Percentiles rank a stretch among this genome's conserved stretches.
Conservation (phyloP, 2,329 filamentous ascomycete species). For the Exophiala mesophila region DNA sequence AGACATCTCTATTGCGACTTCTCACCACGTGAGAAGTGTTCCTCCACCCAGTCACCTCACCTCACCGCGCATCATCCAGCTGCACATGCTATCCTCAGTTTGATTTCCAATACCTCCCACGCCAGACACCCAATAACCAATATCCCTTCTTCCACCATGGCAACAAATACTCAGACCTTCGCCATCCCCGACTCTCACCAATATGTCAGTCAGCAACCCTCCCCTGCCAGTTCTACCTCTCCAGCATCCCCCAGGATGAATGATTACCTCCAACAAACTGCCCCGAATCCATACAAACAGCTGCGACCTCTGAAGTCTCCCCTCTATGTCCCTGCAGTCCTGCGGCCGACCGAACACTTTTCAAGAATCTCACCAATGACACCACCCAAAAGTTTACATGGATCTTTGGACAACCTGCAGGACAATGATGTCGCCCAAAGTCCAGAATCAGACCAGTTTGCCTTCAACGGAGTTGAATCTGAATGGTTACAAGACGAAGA, state of each 20-base stretch:
- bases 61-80: not conserved
- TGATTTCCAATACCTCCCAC: not conserved
- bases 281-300: conserved; percentile 46
- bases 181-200: conserved; percentile 21
- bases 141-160: conserved; percentile 20
- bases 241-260: conserved; percentile 47
- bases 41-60: too few species aligned
- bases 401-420: conserved; percentile 48
- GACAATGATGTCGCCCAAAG: conserved; percentile 31
- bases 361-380: conserved; percentile 41
- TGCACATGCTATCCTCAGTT: not conserved
- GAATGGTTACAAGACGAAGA: conserved; percentile 34
- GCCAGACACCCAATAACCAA: too few species aligned
- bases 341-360: conserved; percentile 56
- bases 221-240: conserved; percentile 46
- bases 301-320: conserved; percentile 56
- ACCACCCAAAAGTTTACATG: conserved; percentile 51
- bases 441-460: conserved; percentile 13
- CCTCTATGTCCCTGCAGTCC: conserved; percentile 58
- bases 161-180: conserved; percentile 25
- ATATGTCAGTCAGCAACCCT: conserved; percentile 33
- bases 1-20: too few species aligned
- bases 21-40: not conserved
- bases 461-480: conserved; percentile 16
- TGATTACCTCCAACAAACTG: conserved; percentile 30